Percentiles rank a stretch among this genome's conserved stretches.
These are phyloP conservation scores for Cladochytrium replicatum DNA, from an alignment of 192 early-diverging fungal species.

Conservation along the genomic window DNA sequence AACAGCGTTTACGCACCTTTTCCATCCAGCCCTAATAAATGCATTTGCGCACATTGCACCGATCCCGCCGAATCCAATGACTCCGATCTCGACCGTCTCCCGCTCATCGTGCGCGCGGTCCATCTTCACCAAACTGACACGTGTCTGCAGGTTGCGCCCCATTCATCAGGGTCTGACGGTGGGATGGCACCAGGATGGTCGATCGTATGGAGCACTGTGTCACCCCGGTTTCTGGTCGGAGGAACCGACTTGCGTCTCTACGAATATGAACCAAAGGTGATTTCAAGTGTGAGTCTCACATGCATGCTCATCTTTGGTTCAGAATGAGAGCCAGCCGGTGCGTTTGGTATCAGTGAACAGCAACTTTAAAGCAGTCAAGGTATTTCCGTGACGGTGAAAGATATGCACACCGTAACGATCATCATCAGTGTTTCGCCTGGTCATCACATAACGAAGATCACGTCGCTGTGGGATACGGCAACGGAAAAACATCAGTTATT, in stretches of 20 bases:
- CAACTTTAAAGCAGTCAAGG: slow-evolving; percentile 35
- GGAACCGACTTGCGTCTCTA: slow-evolving; percentile 46
- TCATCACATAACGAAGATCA: slow-evolving; percentile 46
- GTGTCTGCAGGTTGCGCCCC: too few species aligned
- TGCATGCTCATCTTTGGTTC: neutral
- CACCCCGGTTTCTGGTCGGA: slow-evolving; percentile 47
- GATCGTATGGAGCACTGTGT: too few species aligned
- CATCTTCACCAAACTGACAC: too few species aligned
- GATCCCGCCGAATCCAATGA: slow-evolving; percentile 90
- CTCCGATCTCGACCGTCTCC: slow-evolving; percentile 63
- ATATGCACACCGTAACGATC: too few species aligned
- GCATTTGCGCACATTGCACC: slow-evolving; percentile 74
- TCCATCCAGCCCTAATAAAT: slow-evolving; percentile 70
- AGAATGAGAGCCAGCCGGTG: slow-evolving; percentile 1
- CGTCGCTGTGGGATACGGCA: slow-evolving; percentile 50
- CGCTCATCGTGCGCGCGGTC: too few species aligned
- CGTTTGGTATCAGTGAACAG: slow-evolving; percentile 34
- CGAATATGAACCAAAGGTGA: slow-evolving; percentile 37
- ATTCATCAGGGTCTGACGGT: too few species aligned
- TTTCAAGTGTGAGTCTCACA: neutral
- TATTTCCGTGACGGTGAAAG: slow-evolving; percentile 7
- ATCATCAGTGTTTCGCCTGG: slow-evolving; percentile 52
- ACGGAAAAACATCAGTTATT: slow-evolving; percentile 44
- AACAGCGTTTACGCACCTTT: slow-evolving; percentile 33
- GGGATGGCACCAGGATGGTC: too few species aligned